A percentile compares a stretch with the other conserved stretches of the same genome.
Conservation (phyloP, 2,329 filamentous ascomycete genomes). For the Sphaerulina vaccinii region DNA sequence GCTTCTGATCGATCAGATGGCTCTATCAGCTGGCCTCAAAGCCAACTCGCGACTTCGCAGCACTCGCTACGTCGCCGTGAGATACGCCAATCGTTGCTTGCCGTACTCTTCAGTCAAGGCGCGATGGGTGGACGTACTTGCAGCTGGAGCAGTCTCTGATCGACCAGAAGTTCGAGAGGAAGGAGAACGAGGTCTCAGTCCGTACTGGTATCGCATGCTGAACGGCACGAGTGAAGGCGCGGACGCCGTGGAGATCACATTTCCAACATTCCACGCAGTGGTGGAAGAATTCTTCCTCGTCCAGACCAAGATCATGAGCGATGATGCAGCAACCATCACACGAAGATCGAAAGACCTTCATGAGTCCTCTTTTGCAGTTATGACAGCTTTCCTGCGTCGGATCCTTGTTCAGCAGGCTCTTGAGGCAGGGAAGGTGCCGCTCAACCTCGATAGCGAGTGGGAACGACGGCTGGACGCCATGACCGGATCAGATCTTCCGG, state of each 20-base stretch:
- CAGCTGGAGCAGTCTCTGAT: slow-evolving; percentile 66
- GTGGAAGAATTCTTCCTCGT: slow-evolving; percentile 47
- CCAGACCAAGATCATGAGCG: slow-evolving; percentile 30
- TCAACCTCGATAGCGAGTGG: slow-evolving; percentile 71
- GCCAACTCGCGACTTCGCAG: slow-evolving; percentile 52
- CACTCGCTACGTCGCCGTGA: slow-evolving; percentile 76
- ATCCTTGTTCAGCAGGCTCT: slow-evolving; percentile 61
- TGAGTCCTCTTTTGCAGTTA: slow-evolving; percentile 27
- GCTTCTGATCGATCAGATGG: slow-evolving; percentile 63
- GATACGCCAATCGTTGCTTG: slow-evolving; percentile 87
- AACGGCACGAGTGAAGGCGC: slow-evolving; percentile 45
- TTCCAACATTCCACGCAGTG: slow-evolving; percentile 48
- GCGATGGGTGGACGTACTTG: slow-evolving; percentile 85
- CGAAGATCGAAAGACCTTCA: slow-evolving; percentile 23
- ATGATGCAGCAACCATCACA: slow-evolving; percentile 27
- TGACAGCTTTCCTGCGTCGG: slow-evolving; percentile 45
- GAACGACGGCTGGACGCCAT: slow-evolving; percentile 73
- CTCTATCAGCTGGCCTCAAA: slow-evolving; percentile 35
- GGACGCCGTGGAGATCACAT: slow-evolving; percentile 31
- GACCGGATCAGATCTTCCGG: slow-evolving; percentile 66
- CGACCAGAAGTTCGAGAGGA: slow-evolving; percentile 85
- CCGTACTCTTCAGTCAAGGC: slow-evolving; percentile 75
- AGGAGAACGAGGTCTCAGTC: slow-evolving; percentile 81
- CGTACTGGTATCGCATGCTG: slow-evolving; percentile 67
- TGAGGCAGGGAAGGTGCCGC: slow-evolving; percentile 39